These are phyloP conservation scores for Neltuma alba DNA, from an alignment of 306 rosid genomes.

Conservation along the genomic window DNA sequence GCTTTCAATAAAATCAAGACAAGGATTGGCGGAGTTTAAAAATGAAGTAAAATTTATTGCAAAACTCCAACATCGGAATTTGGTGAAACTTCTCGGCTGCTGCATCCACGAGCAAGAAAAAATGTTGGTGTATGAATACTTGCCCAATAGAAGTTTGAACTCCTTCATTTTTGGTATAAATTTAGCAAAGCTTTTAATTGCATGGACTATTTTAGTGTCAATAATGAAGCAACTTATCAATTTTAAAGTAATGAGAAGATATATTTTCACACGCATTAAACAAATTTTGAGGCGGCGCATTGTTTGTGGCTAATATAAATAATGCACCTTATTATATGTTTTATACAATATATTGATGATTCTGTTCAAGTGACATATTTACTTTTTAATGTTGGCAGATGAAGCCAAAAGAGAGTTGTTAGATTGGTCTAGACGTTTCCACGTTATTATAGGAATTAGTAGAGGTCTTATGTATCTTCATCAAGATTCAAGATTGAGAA, in stretches of 20 bases:
- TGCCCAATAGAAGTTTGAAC: constrained; percentile 30
- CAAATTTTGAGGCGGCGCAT: background rate
- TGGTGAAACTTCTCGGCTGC: constrained; percentile 42
- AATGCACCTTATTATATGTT: background rate
- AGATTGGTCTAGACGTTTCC: constrained; percentile 6
- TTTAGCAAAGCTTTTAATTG: background rate
- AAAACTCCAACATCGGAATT: constrained; percentile 39
- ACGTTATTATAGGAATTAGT: background rate
- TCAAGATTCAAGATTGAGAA: background rate
- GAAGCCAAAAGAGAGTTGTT: background rate
- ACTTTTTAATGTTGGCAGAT: background rate
- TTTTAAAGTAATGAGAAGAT: background rate
- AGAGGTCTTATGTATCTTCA: constrained; percentile 12
- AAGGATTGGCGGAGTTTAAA: constrained; percentile 31
- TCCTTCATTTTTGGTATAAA: constrained; percentile 31
- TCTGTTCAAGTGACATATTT: background rate
- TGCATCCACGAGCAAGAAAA: constrained; percentile 37
- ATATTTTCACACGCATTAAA: background rate
- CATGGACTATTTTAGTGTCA: background rate
- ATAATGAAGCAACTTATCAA: background rate
- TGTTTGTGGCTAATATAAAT: background rate
- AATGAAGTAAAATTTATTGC: constrained; percentile 36
- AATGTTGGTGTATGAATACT: constrained; percentile 7
- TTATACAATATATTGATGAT: background rate
- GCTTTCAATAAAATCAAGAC: constrained; percentile 37